Percentiles rank a stretch among this genome's conserved stretches.
Conservation (phyloP, 2,329 filamentous ascomycete genomes). For the Verticillium nubilum region DNA sequence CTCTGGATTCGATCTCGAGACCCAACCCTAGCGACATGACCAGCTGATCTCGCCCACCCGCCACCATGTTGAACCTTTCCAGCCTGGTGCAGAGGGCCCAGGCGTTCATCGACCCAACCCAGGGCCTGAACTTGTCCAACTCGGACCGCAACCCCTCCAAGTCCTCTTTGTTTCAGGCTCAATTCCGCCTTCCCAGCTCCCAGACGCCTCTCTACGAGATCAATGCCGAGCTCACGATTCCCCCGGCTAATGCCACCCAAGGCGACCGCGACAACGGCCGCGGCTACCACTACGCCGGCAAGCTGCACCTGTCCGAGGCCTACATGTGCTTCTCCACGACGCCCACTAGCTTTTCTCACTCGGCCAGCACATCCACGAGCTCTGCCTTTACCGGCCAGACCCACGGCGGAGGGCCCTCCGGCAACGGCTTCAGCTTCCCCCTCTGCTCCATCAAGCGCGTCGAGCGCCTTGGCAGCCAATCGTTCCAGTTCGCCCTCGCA, state of each 20-base stretch:
- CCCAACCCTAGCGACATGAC: conserved; percentile 23
- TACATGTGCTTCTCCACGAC: conserved; percentile 97
- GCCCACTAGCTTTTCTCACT: conserved; percentile 76
- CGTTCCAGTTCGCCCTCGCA: conserved; percentile 83
- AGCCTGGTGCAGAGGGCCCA: conserved; percentile 94
- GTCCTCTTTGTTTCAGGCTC: conserved; percentile 85
- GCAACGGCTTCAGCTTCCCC: conserved; percentile 93
- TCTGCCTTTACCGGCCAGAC: conserved; percentile 88
- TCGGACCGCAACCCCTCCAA: conserved; percentile 83
- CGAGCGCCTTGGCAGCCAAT: conserved; percentile 88
- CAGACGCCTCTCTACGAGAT: conserved; percentile 96
- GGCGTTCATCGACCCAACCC: conserved; percentile 86
- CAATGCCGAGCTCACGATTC: conserved; percentile 88
- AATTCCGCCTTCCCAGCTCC: conserved; percentile 89
- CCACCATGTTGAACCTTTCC: conserved; percentile 56
- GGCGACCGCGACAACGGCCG: conserved; percentile 66
- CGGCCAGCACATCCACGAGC: conserved; percentile 73
- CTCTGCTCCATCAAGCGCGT: conserved; percentile 88
- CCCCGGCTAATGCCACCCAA: conserved; percentile 62
- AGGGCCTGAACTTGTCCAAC: conserved; percentile 66
- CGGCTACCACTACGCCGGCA: conserved; percentile 86
- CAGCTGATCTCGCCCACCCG: conserved; percentile 16
- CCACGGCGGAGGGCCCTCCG: conserved; percentile 84
- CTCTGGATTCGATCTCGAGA: not conserved
- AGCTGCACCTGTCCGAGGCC: conserved; percentile 87